A percentile compares a stretch with the other conserved stretches of the same genome.
Conservation (phyloP, 768 basidiomycete genomes). For the Boletus coccyginus region DNA sequence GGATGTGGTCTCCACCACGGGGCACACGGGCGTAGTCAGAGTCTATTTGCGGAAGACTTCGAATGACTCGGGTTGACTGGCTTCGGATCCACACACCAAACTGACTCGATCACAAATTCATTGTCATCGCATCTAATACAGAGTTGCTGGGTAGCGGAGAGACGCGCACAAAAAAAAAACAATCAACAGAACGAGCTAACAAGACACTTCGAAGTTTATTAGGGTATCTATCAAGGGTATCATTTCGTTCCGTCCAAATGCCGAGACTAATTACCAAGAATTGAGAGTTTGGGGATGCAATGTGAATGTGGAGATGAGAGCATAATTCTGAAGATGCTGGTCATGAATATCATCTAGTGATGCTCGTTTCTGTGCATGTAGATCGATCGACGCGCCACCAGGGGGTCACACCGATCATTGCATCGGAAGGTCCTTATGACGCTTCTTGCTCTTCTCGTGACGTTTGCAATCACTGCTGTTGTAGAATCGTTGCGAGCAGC, state of each 20-base stretch:
- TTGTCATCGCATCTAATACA: constrained; percentile 17
- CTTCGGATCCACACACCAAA: neutral
- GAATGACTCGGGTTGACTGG: constrained; percentile 4
- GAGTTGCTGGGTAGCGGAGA: neutral
- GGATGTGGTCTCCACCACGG: neutral
- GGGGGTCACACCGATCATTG: constrained; percentile 13
- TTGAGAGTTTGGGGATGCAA: constrained; percentile 4
- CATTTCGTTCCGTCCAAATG: constrained; percentile 8
- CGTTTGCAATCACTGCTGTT: constrained; percentile 35
- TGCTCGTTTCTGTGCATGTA: constrained; percentile 1
- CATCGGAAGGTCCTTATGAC: constrained; percentile 21
- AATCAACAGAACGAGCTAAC: neutral
- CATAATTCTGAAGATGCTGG: constrained; percentile 2
- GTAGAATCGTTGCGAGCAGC: constrained; percentile 28
- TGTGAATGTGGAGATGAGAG: constrained; percentile 5
- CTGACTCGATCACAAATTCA: constrained; percentile 2
- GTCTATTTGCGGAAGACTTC: neutral
- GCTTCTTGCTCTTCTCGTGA: constrained; percentile 33
- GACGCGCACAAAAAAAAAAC: neutral
- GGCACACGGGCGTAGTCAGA: neutral
- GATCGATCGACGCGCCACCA: constrained; percentile 24
- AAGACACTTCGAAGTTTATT: constrained; percentile 10
- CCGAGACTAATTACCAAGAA: neutral
- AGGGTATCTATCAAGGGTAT: constrained; percentile 26
- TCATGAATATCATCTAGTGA: constrained; percentile 1